Base-by-base conservation (phyloP, 202 grass and related monocot species). In the Digitaria exilis region DNA sequence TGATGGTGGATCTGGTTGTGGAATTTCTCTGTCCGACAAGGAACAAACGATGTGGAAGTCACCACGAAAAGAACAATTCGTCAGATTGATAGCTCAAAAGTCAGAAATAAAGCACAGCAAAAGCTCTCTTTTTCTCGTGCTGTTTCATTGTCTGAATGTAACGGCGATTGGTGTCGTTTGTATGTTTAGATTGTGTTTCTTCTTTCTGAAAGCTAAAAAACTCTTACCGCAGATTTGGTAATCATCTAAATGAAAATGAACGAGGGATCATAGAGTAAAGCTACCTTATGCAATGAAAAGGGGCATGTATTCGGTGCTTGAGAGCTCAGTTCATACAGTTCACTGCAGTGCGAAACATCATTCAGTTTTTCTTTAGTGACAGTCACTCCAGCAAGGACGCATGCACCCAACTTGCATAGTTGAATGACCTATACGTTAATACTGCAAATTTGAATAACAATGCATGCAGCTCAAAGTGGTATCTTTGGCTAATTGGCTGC, bases 321-420 rank as follows among this genome's bases (percentile, higher is more conserved):
- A 73, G 70, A 73, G 30, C 70, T 73, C 70, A 73, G 29, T 54
- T 54, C 29, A 32, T 9, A 73, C 17, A 73, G 46, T 34, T 73
- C 46, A 55, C 12, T 34, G 30, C 19, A 56, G 71, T 11, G 11
- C 28, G 52, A 52, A 39, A 22, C 10, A 8, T 46, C 62, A 32
- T 50, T 51, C 49, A 26, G 10, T 80, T 65, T 63, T 21, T 79
- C 37, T 39, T 6, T 15, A 56, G 37, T 21, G 49, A 57, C 64
- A 1, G 31, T 41, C 63, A 10, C 14, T 54, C 13, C 45, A 67
- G 46, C 62, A 55, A 52, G 44, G 19, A 57, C 30, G 15, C 4
- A 24, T 4, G n/a, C 35, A 18, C 22, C n/a, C 9, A 4, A 5
- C 41, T 30, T 21, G 39, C 61, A 21, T 44, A 26, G 21, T 29